Evolutionary conservation across 1,139 yeast genomes (phyloP), one percentile per base, ranked within the genome.

Genomic region (Lodderomyces elongisporus): DNA sequence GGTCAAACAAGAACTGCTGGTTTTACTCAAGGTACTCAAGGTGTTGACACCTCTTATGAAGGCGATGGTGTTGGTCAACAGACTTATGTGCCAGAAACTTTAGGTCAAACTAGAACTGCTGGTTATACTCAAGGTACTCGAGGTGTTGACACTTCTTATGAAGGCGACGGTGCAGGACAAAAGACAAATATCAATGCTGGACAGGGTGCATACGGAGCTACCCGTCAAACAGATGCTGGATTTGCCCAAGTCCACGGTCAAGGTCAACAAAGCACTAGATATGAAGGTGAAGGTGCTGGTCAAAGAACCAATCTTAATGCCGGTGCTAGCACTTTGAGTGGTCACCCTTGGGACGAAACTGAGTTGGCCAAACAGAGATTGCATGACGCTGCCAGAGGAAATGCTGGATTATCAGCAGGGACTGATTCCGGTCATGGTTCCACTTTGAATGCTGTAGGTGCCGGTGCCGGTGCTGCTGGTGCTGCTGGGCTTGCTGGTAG

Each of bases 1-100:
- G 32, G 39, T 25, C 39, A 36, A 34, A 20, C 33, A n/a, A 36
- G 39, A 33, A 48, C 47, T 26, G 39, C 44, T 27, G 49, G 47
- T 28, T 36, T 27, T 24, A 43, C 41, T 15, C 10, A 14, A 14
- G 44, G 41, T 7, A 26, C 37, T 8, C 27, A 21, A 33, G 16
- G 17, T 9, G 22, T n/a, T 22, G 39, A 30, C 22, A 32, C 34
- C 30, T 26, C 33, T 13, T 22, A 30, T 14, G 27, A 29, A 24
- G 37, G 32, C 17, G 36, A 36, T 17, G 41, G 34, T 22, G 25
- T 14, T 12, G 37, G 32, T 6, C 24, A 32, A 12, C 14, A 22
- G 14, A 24, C 34, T 5, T 24, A 13, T 13, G 35, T 15, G 18
- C 28, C 28, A 10, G 32, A 28, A 25, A 26, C 34, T 38, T 30